Conservation (phyloP, 163 green algal species). For the Chlorella variabilis region DNA sequence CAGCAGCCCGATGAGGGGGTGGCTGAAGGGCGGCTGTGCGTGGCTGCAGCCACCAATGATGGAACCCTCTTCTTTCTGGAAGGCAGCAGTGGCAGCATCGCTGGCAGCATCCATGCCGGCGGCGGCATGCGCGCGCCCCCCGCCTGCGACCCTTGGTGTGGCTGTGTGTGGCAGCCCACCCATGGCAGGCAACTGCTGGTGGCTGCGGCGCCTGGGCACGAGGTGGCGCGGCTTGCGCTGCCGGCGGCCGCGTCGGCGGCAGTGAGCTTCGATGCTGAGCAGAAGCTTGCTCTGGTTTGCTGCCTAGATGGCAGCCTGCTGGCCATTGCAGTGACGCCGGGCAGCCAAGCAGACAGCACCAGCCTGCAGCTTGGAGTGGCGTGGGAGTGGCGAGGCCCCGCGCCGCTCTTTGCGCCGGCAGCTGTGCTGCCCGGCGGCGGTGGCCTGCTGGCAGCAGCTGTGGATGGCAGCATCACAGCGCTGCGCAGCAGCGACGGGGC, state of each 20-base stretch:
- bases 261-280: slow-evolving; percentile 28
- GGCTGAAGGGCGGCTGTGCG: background rate
- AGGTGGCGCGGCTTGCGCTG: slow-evolving; percentile 38
- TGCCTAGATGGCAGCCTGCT: slow-evolving; percentile 43
- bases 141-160: slow-evolving; percentile 54
- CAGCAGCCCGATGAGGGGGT: background rate
- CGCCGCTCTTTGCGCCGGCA: slow-evolving; percentile 8
- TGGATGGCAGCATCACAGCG: slow-evolving; percentile 5
- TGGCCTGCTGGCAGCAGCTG: background rate
- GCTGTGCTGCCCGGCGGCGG: background rate
- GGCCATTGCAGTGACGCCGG: background rate
- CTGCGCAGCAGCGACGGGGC: background rate
- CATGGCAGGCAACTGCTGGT: slow-evolving; percentile 44
- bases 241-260: slow-evolving; percentile 36
- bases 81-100: background rate
- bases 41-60: slow-evolving; percentile 17
- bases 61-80: slow-evolving; percentile 13
- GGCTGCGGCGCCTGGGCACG: background rate
- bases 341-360: background rate
- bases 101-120: slow-evolving; percentile 5
- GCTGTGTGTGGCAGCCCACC: slow-evolving; percentile 53
- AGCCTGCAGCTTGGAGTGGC: background rate
- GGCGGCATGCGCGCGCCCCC: slow-evolving; percentile 43
- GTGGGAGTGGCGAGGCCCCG: background rate
- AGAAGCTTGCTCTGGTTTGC: slow-evolving; percentile 16